Conservation (phyloP, 306 rosid species). For the Lablab purpureus region DNA sequence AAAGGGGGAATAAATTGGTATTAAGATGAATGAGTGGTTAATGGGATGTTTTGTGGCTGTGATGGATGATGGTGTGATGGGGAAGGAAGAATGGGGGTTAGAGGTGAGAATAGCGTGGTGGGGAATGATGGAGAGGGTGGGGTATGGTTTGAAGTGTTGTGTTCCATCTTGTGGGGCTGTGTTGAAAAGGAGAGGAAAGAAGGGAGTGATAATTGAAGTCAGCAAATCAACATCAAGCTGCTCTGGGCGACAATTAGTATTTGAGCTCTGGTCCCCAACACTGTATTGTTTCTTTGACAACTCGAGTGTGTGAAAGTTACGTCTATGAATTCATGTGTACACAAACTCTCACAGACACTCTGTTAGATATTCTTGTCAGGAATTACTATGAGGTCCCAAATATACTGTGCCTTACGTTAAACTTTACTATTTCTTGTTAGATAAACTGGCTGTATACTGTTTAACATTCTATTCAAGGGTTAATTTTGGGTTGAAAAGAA, state of each 20-base stretch:
- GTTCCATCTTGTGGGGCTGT: conserved; percentile 31
- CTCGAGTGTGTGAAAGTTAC: not conserved
- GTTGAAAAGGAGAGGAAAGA: conserved; percentile 16
- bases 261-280: conserved; percentile 41
- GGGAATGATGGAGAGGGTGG: conserved; percentile 15
- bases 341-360: not conserved
- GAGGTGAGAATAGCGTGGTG: not conserved
- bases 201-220: conserved; percentile 39
- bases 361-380: not conserved
- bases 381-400: not conserved
- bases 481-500: too few relatives aligned
- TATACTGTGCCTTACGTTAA: not conserved
- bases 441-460: too few relatives aligned
- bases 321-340: not conserved
- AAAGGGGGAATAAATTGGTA: not conserved
- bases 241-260: conserved; percentile 32
- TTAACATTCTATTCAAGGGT: too few relatives aligned
- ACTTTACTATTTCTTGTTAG: not conserved
- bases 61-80: not conserved
- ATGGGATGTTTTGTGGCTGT: not conserved
- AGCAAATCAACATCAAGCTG: conserved; percentile 2
- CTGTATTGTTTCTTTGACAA: not conserved
- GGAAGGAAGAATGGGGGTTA: not conserved
- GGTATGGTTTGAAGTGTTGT: conserved; percentile 31
- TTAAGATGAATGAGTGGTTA: not conserved